Evolutionary conservation across 768 basidiomycete species (phyloP).

Genomic region (Exidia glandulosa): DNA sequence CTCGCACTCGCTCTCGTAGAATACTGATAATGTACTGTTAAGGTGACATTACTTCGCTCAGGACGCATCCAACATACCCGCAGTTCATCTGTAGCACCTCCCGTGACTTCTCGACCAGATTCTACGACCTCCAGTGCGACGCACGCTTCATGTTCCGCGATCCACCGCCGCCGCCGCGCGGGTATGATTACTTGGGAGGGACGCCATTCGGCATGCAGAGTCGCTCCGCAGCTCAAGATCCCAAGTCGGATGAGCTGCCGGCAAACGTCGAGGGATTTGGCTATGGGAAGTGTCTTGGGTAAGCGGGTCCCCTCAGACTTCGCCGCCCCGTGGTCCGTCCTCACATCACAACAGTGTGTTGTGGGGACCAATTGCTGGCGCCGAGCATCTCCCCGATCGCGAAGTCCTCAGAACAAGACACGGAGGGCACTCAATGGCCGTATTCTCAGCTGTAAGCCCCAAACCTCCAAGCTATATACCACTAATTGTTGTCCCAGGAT

Average conservation of each 20-base stretch:
- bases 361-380: conserved; percentile 35
- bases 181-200: conserved; percentile 39
- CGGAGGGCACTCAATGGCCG: conserved; percentile 63
- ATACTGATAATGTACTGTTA: conserved; percentile 2
- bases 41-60: conserved; percentile 51
- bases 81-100: conserved; percentile 63
- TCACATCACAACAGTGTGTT: too few species aligned
- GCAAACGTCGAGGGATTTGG: conserved; percentile 49
- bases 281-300: conserved; percentile 44
- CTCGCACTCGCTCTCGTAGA: not conserved
- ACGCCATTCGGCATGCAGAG: conserved; percentile 59
- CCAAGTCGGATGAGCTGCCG: not conserved
- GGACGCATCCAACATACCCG: conserved; percentile 47
- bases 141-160: conserved; percentile 20
- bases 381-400: not conserved
- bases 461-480: conserved; percentile 12
- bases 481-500: conserved; percentile 28
- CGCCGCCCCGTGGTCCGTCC: too few species aligned
- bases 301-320: too few species aligned
- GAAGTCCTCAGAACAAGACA: conserved; percentile 25
- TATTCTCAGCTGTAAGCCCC: conserved; percentile 58
- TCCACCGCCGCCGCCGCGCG: conserved; percentile 44
- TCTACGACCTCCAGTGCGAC: conserved; percentile 47
- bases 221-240: conserved; percentile 18
- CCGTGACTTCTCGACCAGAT: conserved; percentile 54